Conservation (phyloP, 2,329 filamentous ascomycete species). For the Talaromyces sp. region DNA sequence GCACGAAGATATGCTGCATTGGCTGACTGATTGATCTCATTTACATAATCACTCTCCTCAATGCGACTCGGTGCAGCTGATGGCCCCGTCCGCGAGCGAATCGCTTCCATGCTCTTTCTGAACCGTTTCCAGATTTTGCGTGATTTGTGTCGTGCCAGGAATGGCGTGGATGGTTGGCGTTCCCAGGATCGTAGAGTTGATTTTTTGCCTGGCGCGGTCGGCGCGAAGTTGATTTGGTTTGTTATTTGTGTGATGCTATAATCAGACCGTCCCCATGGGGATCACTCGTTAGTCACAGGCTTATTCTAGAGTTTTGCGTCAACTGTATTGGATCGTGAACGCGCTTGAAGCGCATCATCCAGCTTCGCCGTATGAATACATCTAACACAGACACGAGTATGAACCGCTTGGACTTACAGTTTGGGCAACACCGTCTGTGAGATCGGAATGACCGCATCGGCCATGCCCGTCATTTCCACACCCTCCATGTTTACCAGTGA, state of each 20-base stretch:
- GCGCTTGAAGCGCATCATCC: not conserved
- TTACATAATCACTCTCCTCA: conserved; percentile 25
- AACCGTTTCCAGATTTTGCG: conserved; percentile 48
- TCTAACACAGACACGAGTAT: not conserved
- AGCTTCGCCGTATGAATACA: not conserved
- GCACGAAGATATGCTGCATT: conserved; percentile 30
- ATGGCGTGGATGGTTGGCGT: conserved; percentile 43
- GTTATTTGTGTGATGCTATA: conserved; percentile 22
- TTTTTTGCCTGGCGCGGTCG: conserved; percentile 31
- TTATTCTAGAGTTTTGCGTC: not conserved
- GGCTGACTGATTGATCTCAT: conserved; percentile 34
- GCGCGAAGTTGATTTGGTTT: conserved; percentile 41
- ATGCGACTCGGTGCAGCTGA: conserved; percentile 13
- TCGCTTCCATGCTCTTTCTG: conserved; percentile 32
- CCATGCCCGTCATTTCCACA: conserved; percentile 4
- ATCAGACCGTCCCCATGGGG: not conserved
- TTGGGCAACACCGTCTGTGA: conserved; percentile 6
- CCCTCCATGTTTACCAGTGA: conserved; percentile 2
- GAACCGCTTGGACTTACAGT: not conserved
- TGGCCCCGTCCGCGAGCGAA: conserved; percentile 24
- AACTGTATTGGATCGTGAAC: not conserved
- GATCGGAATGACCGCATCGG: not conserved
- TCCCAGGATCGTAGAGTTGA: conserved; percentile 43
- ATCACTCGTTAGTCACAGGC: not conserved
- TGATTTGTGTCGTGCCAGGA: conserved; percentile 37